phyloP scores from a whole-genome alignment of 805 yeast species.

The Saccharomycopsis oosterbeekiorum region DNA sequence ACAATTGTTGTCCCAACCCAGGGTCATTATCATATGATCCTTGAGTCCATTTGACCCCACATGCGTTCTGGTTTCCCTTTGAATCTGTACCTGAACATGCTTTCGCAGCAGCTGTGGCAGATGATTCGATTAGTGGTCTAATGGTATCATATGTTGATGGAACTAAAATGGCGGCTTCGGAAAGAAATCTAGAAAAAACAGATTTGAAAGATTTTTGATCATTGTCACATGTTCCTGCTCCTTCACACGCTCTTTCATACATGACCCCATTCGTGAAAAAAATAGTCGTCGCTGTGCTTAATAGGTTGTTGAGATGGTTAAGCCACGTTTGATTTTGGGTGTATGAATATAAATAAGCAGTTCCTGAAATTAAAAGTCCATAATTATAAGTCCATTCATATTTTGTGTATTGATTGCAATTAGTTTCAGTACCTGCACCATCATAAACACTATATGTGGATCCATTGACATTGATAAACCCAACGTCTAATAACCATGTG shows the following conservation, averaged over 20 bases:
- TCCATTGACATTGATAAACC: conserved; percentile 33
- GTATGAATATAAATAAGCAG: conserved; percentile 57
- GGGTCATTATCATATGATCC: conserved; percentile 54
- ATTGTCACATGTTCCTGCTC: conserved; percentile 44
- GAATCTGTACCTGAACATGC: conserved; percentile 71
- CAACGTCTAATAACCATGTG: conserved; percentile 56
- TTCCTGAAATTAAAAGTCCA: conserved; percentile 58
- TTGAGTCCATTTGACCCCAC: conserved; percentile 65
- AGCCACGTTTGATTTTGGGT: conserved; percentile 53
- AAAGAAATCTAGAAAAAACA: conserved; percentile 54
- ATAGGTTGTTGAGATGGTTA: conserved; percentile 38
- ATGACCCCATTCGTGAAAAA: conserved; percentile 42
- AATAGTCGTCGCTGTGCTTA: conserved; percentile 36
- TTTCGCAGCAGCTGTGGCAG: conserved; percentile 63
- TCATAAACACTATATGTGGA: conserved; percentile 21
- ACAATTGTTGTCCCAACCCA: conserved; percentile 81
- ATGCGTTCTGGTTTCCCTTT: conserved; percentile 22
- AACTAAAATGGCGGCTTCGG: conserved; percentile 49
- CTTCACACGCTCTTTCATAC: conserved; percentile 69
- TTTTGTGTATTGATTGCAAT: conserved; percentile 41
- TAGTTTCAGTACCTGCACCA: conserved; percentile 41
- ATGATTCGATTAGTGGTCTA: conserved; percentile 35
- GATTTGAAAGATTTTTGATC: conserved; percentile 74
- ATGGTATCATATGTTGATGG: conserved; percentile 44
- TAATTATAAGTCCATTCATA: conserved; percentile 70